A percentile compares a stretch with the other conserved stretches of the same genome.
These are phyloP conservation scores for Monosporascus sp. DNA, from an alignment of 2,329 filamentous ascomycete species.

Conservation along the genomic window DNA sequence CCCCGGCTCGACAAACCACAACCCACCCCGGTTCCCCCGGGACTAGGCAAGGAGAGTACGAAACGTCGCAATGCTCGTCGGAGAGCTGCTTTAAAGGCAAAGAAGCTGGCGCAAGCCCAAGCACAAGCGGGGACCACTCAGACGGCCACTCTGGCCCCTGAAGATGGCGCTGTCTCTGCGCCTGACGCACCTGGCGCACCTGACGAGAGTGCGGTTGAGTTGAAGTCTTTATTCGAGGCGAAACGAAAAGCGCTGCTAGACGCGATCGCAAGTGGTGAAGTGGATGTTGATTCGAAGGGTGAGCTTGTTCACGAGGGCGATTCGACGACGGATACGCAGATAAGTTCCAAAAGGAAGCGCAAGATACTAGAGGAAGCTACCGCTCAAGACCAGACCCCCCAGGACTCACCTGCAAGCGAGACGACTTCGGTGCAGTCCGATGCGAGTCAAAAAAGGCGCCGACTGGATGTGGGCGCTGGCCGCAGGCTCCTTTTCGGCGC, in stretches of 20 bases:
- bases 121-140: background rate
- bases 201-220: conserved; percentile 12
- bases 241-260: conserved; percentile 45
- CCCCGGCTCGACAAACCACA: background rate
- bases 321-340: background rate
- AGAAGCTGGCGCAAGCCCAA: conserved; percentile 16
- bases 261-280: conserved; percentile 44
- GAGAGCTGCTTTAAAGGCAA: conserved; percentile 30
- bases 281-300: conserved; percentile 35
- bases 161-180: background rate
- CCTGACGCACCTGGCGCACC: background rate
- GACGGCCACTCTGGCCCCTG: background rate
- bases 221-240: conserved; percentile 41
- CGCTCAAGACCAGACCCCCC: background rate
- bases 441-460: conserved; percentile 25
- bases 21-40: conserved; percentile 22
- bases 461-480: conserved; percentile 50
- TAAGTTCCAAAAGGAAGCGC: conserved; percentile 19
- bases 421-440: conserved; percentile 7
- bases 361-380: conserved; percentile 2
- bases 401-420: conserved; percentile 3
- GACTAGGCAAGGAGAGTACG: conserved; percentile 36
- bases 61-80: conserved; percentile 48
- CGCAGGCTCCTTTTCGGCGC: conserved; percentile 67
- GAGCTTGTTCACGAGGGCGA: conserved; percentile 5